Base-by-base conservation (phyloP, 257 asterid genomes). In the Petunia secreta region DNA sequence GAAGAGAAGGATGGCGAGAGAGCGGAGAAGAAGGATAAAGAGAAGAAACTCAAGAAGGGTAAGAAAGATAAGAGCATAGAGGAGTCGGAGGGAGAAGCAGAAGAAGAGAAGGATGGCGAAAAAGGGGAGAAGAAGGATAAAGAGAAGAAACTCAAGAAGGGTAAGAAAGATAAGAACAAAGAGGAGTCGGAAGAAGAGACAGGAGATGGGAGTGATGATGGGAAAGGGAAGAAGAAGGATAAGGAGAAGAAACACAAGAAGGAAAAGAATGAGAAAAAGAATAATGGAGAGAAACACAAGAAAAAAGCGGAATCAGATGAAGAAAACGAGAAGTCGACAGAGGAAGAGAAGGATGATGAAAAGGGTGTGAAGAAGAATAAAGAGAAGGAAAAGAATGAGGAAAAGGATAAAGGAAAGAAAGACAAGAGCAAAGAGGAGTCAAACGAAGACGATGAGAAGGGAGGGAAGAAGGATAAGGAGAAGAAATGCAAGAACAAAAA, bases 331-430 rank as follows among this genome's bases (percentile, higher is more conserved):
- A 67, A 41, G 37, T 50, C 68, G 79, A 78, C 34, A 8, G 53
- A 53, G 46, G 36, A 71, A 43, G 81, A 74, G 16, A 40, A 74
- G 57, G 74, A 65, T 63, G 53, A 8, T 79, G 58, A 59, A 66
- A 50, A 79, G 38, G 80, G 63, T 66, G 83, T 80, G 63, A 82
- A 77, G 69, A 83, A 68, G 81, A 82, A 84, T 74, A 82, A 82
- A 11, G 63, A 54, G 64, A 46, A 54, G 76, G 46, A 53, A 62
- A 75, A 39, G 41, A 81, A 73, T n/a, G 73, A 58, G 62, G 65
- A 40, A 25, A 41, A 36, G 54, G 69, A 40, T 15, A 39, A 66
- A 48, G 68, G 80, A 25, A 25, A 25, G 25, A 25, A 25, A 25
- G 25, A 25, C 25, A 25, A 25, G 25, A 25, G 25, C 25, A 25